Conservation (phyloP, 1,139 yeast species). For the Candida sanyaensis region DNA sequence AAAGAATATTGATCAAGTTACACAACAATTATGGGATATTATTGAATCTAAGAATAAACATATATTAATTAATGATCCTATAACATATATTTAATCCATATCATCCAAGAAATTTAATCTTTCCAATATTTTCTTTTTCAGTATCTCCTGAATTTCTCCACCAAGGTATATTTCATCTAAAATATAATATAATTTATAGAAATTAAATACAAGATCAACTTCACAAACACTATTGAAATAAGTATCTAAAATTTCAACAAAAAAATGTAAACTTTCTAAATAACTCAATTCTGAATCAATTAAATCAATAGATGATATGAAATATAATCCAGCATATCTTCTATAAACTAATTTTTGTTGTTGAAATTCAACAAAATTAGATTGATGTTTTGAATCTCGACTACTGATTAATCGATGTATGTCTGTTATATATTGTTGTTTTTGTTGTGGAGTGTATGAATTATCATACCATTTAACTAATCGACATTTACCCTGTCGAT, state of each 20-base stretch:
- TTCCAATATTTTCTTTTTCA: constrained; percentile 56
- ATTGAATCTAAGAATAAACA: constrained; percentile 17
- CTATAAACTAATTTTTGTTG: constrained; percentile 74
- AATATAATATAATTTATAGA: constrained; percentile 68
- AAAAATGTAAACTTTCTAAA: constrained; percentile 80
- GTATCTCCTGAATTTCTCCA: constrained; percentile 78
- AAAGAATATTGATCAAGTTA: constrained; percentile 58
- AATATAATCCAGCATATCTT: constrained; percentile 89
- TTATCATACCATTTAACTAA: constrained; percentile 76
- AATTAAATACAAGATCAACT: constrained; percentile 82
- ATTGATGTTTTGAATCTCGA: constrained; percentile 81
- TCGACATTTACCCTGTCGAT: constrained; percentile 91
- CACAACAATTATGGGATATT: constrained; percentile 29
- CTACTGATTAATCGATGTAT: constrained; percentile 83
- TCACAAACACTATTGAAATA: constrained; percentile 94
- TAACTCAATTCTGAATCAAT: constrained; percentile 79
- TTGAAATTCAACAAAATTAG: constrained; percentile 77
- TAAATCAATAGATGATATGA: constrained; percentile 75
- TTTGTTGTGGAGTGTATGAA: constrained; percentile 40
- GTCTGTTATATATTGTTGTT: constrained; percentile 59
- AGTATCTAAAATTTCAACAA: constrained; percentile 85
- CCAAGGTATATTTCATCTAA: constrained; percentile 77
- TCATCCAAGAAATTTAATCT: constrained; percentile 52
- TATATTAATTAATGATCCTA: constrained; percentile 16
- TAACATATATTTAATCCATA: constrained; percentile 10